These are phyloP conservation scores for Penicillium expansum DNA, from an alignment of 2,329 filamentous ascomycete genomes.

Conservation along the genomic window DNA sequence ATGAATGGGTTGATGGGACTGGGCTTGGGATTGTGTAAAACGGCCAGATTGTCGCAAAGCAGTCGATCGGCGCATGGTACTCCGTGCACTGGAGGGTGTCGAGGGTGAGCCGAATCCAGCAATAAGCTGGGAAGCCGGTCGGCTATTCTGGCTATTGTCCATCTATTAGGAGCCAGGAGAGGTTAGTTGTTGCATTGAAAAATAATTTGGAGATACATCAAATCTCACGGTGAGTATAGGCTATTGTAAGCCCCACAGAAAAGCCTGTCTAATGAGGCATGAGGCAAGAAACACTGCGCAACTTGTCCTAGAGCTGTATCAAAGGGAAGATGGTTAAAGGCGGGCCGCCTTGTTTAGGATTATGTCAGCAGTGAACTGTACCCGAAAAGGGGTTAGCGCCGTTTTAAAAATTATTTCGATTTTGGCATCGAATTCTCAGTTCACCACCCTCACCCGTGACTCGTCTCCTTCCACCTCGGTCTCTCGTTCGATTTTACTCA, in stretches of 20 bases:
- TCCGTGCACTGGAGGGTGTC: slow-evolving; percentile 34
- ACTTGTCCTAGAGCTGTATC: slow-evolving; percentile 7
- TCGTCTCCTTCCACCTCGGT: slow-evolving; percentile 23
- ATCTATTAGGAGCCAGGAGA: slow-evolving; percentile 19
- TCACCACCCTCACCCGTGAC: slow-evolving; percentile 21
- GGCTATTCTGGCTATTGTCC: slow-evolving; percentile 45
- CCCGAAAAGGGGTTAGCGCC: slow-evolving; percentile 14
- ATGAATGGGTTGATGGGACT: slow-evolving; percentile 37
- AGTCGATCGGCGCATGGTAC: slow-evolving; percentile 39
- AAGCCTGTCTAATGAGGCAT: not conserved
- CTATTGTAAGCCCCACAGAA: not conserved
- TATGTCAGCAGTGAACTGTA: slow-evolving; percentile 1
- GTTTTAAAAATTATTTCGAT: slow-evolving; percentile 16
- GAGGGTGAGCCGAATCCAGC: slow-evolving; percentile 51
- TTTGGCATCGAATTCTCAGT: slow-evolving; percentile 11
- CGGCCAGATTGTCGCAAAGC: slow-evolving; percentile 39
- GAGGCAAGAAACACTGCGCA: not conserved
- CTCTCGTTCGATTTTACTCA: slow-evolving; percentile 12
- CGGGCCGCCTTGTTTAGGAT: slow-evolving; percentile 5
- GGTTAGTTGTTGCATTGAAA: not conserved
- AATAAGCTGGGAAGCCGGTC: slow-evolving; percentile 60
- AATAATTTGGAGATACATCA: not conserved
- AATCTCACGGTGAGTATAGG: not conserved
- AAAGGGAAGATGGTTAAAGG: slow-evolving; percentile 6
- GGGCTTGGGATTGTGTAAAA: slow-evolving; percentile 34